Evolutionary conservation across 2,329 filamentous ascomycete genomes (phyloP).

Genomic region (Penicillium olsonii): DNA sequence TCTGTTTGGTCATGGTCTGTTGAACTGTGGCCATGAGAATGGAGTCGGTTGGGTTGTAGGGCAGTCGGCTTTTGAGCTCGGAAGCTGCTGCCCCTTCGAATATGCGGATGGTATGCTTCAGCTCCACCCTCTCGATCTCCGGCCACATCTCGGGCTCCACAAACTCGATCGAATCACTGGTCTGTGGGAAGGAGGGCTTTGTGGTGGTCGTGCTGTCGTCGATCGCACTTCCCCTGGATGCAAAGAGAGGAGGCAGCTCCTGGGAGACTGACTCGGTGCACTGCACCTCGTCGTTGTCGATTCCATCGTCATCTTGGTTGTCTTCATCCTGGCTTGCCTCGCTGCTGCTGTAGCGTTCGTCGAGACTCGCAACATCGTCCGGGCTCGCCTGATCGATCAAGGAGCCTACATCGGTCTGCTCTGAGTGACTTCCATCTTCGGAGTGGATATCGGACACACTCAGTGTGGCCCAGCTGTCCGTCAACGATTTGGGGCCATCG

Average conservation of each 20-base stretch:
- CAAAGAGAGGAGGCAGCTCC: slow-evolving; percentile 32
- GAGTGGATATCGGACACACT: slow-evolving; percentile 46
- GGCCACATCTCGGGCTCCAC: slow-evolving; percentile 44
- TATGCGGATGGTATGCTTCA: slow-evolving; percentile 45
- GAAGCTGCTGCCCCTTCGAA: slow-evolving; percentile 34
- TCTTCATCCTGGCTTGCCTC: slow-evolving; percentile 37
- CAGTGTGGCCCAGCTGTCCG: slow-evolving; percentile 50
- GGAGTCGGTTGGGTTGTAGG: slow-evolving; percentile 30
- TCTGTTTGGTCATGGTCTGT: slow-evolving; percentile 46
- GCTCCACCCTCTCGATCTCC: slow-evolving; percentile 40
- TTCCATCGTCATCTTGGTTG: slow-evolving; percentile 28
- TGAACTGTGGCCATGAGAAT: slow-evolving; percentile 44
- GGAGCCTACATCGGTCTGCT: slow-evolving; percentile 46
- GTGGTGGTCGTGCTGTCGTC: slow-evolving; percentile 40
- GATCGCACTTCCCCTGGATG: slow-evolving; percentile 30
- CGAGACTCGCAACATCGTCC: slow-evolving; percentile 49
- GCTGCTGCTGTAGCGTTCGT: slow-evolving; percentile 40
- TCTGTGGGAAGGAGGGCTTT: slow-evolving; percentile 33
- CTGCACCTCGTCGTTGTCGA: slow-evolving; percentile 24
- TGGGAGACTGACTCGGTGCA: slow-evolving; percentile 32
- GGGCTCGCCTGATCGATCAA: slow-evolving; percentile 44
- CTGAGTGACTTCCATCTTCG: slow-evolving; percentile 48
- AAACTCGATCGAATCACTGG: slow-evolving; percentile 44
- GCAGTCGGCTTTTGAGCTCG: slow-evolving; percentile 31
- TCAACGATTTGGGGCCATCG: slow-evolving; percentile 35